Conservation (phyloP, 179 eudicot species). For the Nepenthes alata region DNA sequence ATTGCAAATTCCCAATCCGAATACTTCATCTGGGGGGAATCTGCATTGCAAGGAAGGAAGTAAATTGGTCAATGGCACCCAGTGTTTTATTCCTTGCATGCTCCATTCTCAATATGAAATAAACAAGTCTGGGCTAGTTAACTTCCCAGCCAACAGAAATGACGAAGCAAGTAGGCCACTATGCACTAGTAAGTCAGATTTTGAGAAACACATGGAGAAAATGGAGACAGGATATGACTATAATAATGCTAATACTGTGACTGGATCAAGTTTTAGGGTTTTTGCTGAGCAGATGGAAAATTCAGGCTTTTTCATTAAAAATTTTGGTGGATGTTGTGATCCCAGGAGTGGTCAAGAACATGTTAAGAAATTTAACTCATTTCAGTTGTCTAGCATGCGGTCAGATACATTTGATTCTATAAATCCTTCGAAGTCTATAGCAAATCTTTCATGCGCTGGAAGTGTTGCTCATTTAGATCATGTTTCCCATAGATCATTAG, state of each 20-base stretch:
- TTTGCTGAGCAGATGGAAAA: constrained; percentile 20
- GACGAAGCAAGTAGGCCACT: constrained; percentile 15
- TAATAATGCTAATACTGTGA: constrained; percentile 12
- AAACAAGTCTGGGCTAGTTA: constrained; percentile 13
- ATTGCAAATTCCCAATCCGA: constrained; percentile 14
- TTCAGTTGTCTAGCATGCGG: constrained; percentile 14
- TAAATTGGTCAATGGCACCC: constrained; percentile 8
- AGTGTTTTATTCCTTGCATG: constrained; percentile 14
- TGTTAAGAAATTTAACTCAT: constrained; percentile 11
- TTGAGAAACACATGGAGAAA: constrained; percentile 14
- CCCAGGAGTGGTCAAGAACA: constrained; percentile 10
- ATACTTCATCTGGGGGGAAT: constrained; percentile 12
- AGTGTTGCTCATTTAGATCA: too few species aligned
- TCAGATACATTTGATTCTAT: constrained; percentile 4
- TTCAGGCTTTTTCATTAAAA: constrained; percentile 14
- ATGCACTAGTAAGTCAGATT: constrained; percentile 7
- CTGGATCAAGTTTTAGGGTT: constrained; percentile 22
- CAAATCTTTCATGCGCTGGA: too few species aligned
- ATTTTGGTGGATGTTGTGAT: constrained; percentile 11
- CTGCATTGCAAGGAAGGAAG: constrained; percentile 13
- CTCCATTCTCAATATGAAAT: constrained; percentile 18
- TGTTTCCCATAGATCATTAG: too few species aligned
- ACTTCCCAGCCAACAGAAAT: constrained; percentile 12
- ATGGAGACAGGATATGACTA: constrained; percentile 13
- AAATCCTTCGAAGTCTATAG: too few species aligned